Base-by-base conservation (phyloP, 805 yeast species). In the Saccharomycopsis sp. region DNA sequence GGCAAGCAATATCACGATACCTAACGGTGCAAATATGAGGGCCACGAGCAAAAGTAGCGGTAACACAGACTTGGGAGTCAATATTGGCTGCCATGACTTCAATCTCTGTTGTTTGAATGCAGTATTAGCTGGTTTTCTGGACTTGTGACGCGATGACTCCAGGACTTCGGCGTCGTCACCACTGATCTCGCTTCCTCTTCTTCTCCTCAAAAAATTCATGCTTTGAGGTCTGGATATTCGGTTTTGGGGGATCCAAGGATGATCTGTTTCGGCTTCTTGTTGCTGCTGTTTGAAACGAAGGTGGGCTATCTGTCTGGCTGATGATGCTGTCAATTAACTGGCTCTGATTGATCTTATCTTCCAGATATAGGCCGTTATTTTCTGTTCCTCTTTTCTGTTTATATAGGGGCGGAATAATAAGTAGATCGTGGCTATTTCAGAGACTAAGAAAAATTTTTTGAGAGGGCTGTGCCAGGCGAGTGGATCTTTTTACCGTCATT, bases 41-140 rank as follows among this genome's bases (percentile, higher is more conserved):
- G 96, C 89, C 44, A 89, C 74, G 25, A 87, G 64, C 54, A 91
- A 78, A 57, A 94, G 77, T 56, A 93, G 75, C 1, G 98, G 98
- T 52, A 94, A 78, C 51, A 94, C 97, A 19, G 94, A 85, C 64
- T 85, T 85, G 14, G 98, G 97, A 1, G 97, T 88, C 59, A 94
- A 79, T 56, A 94, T 89, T 1, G 98, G 99, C 65, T 82, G 87
- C 86, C 86, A 82, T 54, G 85, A 77, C 64, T 81, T 81, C 65
- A 82, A 69, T 66, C 86, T 72, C 62, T 82, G 87, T 65, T 87
- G 96, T 67, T 92, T 80, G 68, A 88, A 88, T 1, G 93, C 94
- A 2, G 94, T 88, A 69, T 88, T 62, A 19, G 63, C 63, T 9
- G 64, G 64, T 52, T 60, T 62, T 53, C 58, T 54, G 3, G 62